A percentile compares a stretch with the other conserved stretches of the same genome.
Conservation (phyloP, 257 asterid genomes). For the Solanum megistacrolobum region DNA sequence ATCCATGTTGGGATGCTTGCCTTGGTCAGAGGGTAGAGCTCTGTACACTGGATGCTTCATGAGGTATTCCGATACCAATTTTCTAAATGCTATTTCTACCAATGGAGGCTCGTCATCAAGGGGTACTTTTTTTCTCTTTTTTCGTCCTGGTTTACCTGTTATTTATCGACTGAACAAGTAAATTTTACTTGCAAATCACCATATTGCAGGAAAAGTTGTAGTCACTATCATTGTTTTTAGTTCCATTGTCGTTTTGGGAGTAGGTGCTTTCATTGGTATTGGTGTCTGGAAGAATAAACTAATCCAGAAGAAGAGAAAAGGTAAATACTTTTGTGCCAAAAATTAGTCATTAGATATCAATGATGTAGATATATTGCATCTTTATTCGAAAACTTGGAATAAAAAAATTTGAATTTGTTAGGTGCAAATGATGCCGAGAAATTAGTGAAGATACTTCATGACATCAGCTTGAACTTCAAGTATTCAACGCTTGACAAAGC, state of each 20-base stretch:
- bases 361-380: neutral
- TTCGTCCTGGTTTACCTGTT: neutral
- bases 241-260: neutral
- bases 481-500: too few relatives aligned
- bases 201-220: neutral
- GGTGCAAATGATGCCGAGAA: too few relatives aligned
- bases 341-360: neutral
- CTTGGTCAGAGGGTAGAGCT: slow-evolving; percentile 53
- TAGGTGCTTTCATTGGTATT: slow-evolving; percentile 6
- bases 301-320: slow-evolving; percentile 15
- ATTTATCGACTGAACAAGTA: neutral
- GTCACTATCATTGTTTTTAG: neutral
- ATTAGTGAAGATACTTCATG: too few relatives aligned
- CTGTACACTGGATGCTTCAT: slow-evolving; percentile 53
- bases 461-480: too few relatives aligned
- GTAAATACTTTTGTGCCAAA: neutral
- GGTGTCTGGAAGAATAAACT: slow-evolving; percentile 3
- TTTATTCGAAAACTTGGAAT: too few relatives aligned
- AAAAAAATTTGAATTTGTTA: too few relatives aligned
- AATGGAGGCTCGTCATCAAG: neutral
- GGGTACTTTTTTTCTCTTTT: neutral
- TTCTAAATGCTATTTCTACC: slow-evolving; percentile 37
- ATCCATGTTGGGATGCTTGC: slow-evolving; percentile 39
- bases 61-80: slow-evolving; percentile 52
- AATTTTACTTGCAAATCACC: neutral